Percentiles rank a stretch among this genome's conserved stretches.
These are phyloP conservation scores for Lasiosphaeria ovina DNA, from an alignment of 495 filamentous ascomycete species.

Conservation along the genomic window DNA sequence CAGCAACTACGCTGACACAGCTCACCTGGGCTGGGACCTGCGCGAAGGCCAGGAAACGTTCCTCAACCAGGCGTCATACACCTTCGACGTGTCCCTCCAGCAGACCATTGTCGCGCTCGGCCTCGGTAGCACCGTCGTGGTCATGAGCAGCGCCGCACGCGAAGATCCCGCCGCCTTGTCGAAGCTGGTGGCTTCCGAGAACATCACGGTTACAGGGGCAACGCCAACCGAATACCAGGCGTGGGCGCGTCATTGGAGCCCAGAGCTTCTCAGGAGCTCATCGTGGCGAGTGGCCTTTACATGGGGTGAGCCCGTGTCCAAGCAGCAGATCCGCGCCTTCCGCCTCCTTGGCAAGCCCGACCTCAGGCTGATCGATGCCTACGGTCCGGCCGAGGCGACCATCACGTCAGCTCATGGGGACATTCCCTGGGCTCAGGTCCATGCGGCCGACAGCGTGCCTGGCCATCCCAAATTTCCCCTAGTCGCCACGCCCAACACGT, in stretches of 20 bases:
- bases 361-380: constrained; percentile 30
- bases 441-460: not conserved
- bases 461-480: constrained; percentile 6
- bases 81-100: constrained; percentile 31
- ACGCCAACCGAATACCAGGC: constrained; percentile 28
- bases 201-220: constrained; percentile 26
- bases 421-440: not conserved
- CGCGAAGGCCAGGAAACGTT: constrained; percentile 13
- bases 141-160: constrained; percentile 19
- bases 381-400: constrained; percentile 34
- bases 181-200: constrained; percentile 17
- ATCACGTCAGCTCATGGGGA: constrained; percentile 2
- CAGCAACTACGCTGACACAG: constrained; percentile 20
- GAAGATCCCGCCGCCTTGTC: constrained; percentile 26
- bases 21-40: constrained; percentile 8
- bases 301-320: constrained; percentile 25
- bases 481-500: constrained; percentile 29
- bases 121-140: constrained; percentile 24
- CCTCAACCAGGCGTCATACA: constrained; percentile 31
- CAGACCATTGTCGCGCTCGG: constrained; percentile 31
- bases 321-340: constrained; percentile 18
- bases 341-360: constrained; percentile 7
- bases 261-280: not conserved
- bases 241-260: constrained; percentile 21
- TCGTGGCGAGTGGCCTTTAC: constrained; percentile 27